A percentile compares a stretch with the other conserved stretches of the same genome.
phyloP scores from a whole-genome alignment of 2,329 filamentous ascomycete species.

The Alternaria angustiovoidea region DNA sequence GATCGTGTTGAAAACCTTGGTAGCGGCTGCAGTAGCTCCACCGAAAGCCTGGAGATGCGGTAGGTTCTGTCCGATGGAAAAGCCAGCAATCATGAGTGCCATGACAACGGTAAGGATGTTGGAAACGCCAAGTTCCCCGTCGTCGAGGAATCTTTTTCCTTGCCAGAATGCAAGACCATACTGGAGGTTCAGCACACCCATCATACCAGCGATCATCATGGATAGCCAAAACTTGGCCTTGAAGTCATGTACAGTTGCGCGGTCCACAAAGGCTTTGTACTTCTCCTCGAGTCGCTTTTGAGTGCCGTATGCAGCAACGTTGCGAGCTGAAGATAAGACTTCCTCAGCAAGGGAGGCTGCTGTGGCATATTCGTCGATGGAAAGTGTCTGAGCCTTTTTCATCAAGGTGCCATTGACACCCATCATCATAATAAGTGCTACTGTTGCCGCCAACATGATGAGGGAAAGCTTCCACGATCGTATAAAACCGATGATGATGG shows the following conservation, averaged over 20 bases:
- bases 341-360: slow-evolving; percentile 93
- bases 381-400: slow-evolving; percentile 76
- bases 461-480: slow-evolving; percentile 93
- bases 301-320: slow-evolving; percentile 90
- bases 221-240: slow-evolving; percentile 77
- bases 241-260: slow-evolving; percentile 78
- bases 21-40: slow-evolving; percentile 80
- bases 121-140: slow-evolving; percentile 67
- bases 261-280: slow-evolving; percentile 78
- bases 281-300: slow-evolving; percentile 89
- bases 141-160: slow-evolving; percentile 64
- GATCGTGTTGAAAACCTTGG: slow-evolving; percentile 94
- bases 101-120: slow-evolving; percentile 85
- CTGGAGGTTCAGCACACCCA: slow-evolving; percentile 83
- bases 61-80: slow-evolving; percentile 74
- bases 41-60: slow-evolving; percentile 89
- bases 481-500: slow-evolving; percentile 90
- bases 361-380: slow-evolving; percentile 79
- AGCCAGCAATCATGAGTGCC: slow-evolving; percentile 91
- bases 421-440: slow-evolving; percentile 82
- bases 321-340: slow-evolving; percentile 91
- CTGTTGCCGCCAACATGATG: slow-evolving; percentile 81
- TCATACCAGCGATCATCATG: slow-evolving; percentile 83
- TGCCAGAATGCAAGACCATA: slow-evolving; percentile 58
- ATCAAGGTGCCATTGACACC: slow-evolving; percentile 76